These are phyloP conservation scores for Daedaleopsis nitida DNA, from an alignment of 768 basidiomycete genomes.

Conservation along the genomic window DNA sequence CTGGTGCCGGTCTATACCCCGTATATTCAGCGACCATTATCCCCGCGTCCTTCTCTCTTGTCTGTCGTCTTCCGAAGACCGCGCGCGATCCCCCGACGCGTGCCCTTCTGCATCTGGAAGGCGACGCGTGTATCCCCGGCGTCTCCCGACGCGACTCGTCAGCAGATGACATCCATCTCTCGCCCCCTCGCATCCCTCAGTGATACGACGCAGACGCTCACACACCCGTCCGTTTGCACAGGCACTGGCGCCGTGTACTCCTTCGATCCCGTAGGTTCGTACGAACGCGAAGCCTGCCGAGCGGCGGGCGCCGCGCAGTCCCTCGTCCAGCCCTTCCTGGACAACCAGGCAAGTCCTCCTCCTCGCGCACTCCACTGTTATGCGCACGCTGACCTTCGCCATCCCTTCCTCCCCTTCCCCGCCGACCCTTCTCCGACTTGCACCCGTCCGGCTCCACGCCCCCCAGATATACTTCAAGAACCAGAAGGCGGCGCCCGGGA, in stretches of 20 bases:
- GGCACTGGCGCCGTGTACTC: constrained; percentile 98
- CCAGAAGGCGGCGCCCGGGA: constrained; percentile 74
- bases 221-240: constrained; percentile 31
- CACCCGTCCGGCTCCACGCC: constrained; percentile 28
- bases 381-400: constrained; percentile 7
- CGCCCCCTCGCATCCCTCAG: neutral
- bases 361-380: neutral
- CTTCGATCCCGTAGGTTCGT: constrained; percentile 98
- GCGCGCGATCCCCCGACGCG: neutral
- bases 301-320: constrained; percentile 95
- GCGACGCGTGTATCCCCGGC: neutral
- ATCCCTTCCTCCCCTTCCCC: constrained; percentile 1
- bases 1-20: neutral
- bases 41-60: neutral
- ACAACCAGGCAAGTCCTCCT: constrained; percentile 81
- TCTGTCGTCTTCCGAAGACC: neutral
- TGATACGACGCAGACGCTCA: constrained; percentile 9
- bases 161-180: neutral
- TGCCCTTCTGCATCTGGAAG: neutral
- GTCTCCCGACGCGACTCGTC: neutral
- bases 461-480: constrained; percentile 97
- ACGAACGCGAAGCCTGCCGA: constrained; percentile 95
- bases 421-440: constrained; percentile 53
- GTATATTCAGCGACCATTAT: neutral
- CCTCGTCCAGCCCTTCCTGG: constrained; percentile 95